Evolutionary conservation across 176 grass and related monocot species (phyloP), one percentile per base, ranked within the genome.

Genomic region (Rhipidocladum racemiflorum): DNA sequence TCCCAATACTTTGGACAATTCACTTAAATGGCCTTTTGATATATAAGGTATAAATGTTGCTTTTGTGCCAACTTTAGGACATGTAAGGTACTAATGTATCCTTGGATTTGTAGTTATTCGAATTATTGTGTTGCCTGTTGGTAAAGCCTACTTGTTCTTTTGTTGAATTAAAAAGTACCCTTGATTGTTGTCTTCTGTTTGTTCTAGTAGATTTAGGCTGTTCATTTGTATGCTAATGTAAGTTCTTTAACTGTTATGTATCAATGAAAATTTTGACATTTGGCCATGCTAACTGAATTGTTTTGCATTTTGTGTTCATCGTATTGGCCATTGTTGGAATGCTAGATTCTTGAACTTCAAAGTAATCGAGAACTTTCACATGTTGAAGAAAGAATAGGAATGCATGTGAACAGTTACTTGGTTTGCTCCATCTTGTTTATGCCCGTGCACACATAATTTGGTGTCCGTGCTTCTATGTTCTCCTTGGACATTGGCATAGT

Each of bases 331-430:
- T 89, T 73, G 14, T 51, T 75, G 69, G 40, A 43, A 51, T 85
- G 18, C 12, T 88, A 50, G 13, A 30, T 64, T 74, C 7, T 38
- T 65, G 6, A 1, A 20, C 59, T 42, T 84, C 23, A 68, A 80
- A 68, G 21, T 75, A 45, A 10, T 59, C 7, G 17, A 49, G 21
- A 74, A 70, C 40, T 75, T 68, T 50, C 12, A 53, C 10, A 51
- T 70, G 43, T 70, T 83, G 48, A 76, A 63, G 51, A 54, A 53
- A 30, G 34, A 62, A 61, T 20, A 70, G 43, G 65, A 83, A 56
- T 78, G 45, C 6, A 78, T 68, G 17, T 32, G 30, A 70, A 35
- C 5, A 54, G 13, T 55, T 84, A 30, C 17, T 71, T 77, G n/a
- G 55, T 77, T 64, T 71, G 35, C 7, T 46, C 11, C 0, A 2